Conservation (phyloP, 2,329 filamentous ascomycete species). For the Xylaria digitata region DNA sequence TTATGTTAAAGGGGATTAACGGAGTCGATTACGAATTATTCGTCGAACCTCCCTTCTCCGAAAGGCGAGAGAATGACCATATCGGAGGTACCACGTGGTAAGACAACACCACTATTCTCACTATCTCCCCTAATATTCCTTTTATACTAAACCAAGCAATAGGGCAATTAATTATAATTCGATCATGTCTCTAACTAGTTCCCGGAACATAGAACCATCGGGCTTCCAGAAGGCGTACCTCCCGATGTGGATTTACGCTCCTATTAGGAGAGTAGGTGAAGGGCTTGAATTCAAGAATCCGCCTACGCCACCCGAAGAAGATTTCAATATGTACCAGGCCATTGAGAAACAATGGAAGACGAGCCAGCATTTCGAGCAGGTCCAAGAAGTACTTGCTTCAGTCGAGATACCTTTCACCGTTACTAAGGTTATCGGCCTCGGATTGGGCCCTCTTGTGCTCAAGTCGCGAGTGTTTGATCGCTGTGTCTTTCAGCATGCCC, state of each 20-base stretch:
- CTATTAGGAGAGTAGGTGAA: slow-evolving; percentile 17
- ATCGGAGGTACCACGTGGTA: slow-evolving; percentile 36
- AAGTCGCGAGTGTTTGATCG: slow-evolving; percentile 29
- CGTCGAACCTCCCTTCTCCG: slow-evolving; percentile 21
- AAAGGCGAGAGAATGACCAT: slow-evolving; percentile 34
- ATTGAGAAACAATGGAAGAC: slow-evolving; percentile 38
- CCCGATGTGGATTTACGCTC: slow-evolving; percentile 38
- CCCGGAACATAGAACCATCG: slow-evolving; percentile 22
- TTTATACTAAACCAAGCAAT: slow-evolving; percentile 24
- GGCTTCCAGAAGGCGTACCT: slow-evolving; percentile 34
- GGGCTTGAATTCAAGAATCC: slow-evolving; percentile 25
- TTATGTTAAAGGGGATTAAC: slow-evolving; percentile 33
- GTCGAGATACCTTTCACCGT: slow-evolving; percentile 35
- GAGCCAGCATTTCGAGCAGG: slow-evolving; percentile 36
- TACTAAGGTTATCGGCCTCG: slow-evolving; percentile 39
- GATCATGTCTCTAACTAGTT: slow-evolving; percentile 32
- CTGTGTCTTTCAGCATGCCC: slow-evolving; percentile 36
- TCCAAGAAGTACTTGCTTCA: slow-evolving; percentile 35
- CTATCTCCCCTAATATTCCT: background rate
- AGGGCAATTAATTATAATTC: slow-evolving; percentile 37
- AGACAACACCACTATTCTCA: slow-evolving; percentile 29
- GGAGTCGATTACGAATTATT: slow-evolving; percentile 36
- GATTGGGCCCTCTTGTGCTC: slow-evolving; percentile 34
- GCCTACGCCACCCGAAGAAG: slow-evolving; percentile 29
- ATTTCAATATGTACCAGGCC: slow-evolving; percentile 30